phyloP scores from a whole-genome alignment of 2,329 filamentous ascomycete species.

The Colletotrichum eremochloae region DNA sequence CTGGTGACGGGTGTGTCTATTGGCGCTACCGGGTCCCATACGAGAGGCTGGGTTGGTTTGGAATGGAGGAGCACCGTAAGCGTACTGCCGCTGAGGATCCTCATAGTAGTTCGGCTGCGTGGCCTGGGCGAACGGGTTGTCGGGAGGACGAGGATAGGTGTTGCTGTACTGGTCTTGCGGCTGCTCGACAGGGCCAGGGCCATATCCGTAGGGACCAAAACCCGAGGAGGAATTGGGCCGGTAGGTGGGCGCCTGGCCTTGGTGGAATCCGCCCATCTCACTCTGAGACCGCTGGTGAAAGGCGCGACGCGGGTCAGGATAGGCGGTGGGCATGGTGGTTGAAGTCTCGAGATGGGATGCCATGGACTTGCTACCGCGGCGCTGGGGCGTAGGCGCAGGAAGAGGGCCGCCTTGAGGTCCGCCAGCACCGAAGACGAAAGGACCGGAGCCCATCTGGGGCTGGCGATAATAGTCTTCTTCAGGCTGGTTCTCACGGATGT shows the following conservation, averaged over 20 bases:
- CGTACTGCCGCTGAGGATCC: conserved; percentile 43
- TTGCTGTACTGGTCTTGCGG: conserved; percentile 43
- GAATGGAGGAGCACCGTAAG: conserved; percentile 34
- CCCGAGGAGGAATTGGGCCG: conserved; percentile 41
- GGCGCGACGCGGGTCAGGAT: conserved; percentile 44
- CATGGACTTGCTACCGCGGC: conserved; percentile 43
- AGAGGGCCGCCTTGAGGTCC: conserved; percentile 43
- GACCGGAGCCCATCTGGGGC: conserved; percentile 39
- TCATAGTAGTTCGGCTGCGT: conserved; percentile 45
- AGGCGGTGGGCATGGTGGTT: conserved; percentile 34
- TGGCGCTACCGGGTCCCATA: conserved; percentile 24
- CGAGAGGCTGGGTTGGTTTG: conserved; percentile 29
- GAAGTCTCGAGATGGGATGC: conserved; percentile 44
- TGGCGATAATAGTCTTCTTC: conserved; percentile 48
- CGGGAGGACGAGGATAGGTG: conserved; percentile 40
- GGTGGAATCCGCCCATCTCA: conserved; percentile 44
- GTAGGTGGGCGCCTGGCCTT: conserved; percentile 42
- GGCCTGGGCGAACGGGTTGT: conserved; percentile 33
- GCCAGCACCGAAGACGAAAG: conserved; percentile 40
- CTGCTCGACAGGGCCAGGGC: conserved; percentile 31
- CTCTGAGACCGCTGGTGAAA: conserved; percentile 50
- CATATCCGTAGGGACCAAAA: conserved; percentile 40
- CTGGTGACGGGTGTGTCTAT: conserved; percentile 49
- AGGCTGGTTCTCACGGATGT: conserved; percentile 51
- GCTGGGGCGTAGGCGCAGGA: conserved; percentile 45